Evolutionary conservation across 192 early-diverging fungal species (phyloP), one percentile per base, ranked within the genome.

Genomic region (Coemansia umbellata): DNA sequence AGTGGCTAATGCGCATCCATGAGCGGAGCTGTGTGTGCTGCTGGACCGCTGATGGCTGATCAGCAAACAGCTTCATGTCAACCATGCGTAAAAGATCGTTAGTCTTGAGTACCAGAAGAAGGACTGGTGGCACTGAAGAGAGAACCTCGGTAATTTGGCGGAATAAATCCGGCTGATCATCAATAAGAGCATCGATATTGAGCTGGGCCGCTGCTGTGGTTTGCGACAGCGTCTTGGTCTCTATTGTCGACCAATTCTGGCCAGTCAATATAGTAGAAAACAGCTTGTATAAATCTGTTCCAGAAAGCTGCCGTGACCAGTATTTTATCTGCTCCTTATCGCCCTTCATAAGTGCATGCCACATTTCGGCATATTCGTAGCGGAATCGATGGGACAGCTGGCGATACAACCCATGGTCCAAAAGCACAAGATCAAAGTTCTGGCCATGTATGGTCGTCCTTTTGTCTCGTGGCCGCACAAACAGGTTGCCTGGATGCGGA

Each of bases 351-450:
- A 94, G 72, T 3, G 91, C 78, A 14, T 74, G 80, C 94, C 94
- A 97, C 54, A 97, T 81, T 45, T 88, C 84, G 1, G 92, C 91
- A 52, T 95, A 97, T 62, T 93, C 84, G 31, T 85, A 69, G 17
- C 87, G 79, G 69, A 95, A 86, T 28, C 80, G 76, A 3, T 78
- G 57, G 8, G 85, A 50, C 23, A 97, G 69, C 14, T 79, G 76
- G 17, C 92, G 85, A 72, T 97, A 97, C 35, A 97, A 66, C 21
- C 94, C 94, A 73, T 97, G 94, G 50, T 89, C 87, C 51, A 89
- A 66, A 23, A 97, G 72, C 11, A 95, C 86, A 15, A 97, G 74
- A 37, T 93, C 87, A 76, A 97, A 97, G 63, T 95, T 94, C 50
- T 74, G 73, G 35, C 73, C 80, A 8, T 72, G 85, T 1, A 70